Conservation (phyloP, 192 early-diverging fungal species). For the Entophlyctis luteolus region DNA sequence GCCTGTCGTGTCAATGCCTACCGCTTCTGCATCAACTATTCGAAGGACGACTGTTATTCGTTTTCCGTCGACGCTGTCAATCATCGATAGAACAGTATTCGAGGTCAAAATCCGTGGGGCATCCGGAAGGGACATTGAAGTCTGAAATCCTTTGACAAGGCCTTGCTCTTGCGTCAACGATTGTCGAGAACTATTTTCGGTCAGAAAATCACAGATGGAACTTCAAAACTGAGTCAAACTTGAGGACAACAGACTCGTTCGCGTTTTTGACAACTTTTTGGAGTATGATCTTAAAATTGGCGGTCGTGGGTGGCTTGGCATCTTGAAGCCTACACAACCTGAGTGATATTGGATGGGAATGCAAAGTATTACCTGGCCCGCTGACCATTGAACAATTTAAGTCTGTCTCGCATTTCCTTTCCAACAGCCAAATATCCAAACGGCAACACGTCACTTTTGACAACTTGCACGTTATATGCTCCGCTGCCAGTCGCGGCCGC, state of each 20-base stretch:
- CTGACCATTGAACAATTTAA: too few relatives aligned
- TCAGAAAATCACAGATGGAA: not conserved
- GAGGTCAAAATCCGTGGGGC: not conserved
- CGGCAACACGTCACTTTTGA: constrained; percentile 7
- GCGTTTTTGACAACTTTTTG: not conserved
- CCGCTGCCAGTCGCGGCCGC: too few relatives aligned
- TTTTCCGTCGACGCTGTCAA: too few relatives aligned
- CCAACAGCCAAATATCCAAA: not conserved
- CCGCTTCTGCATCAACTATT: too few relatives aligned
- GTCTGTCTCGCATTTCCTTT: not conserved
- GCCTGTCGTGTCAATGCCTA: not conserved
- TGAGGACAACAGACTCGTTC: not conserved
- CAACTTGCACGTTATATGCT: too few relatives aligned
- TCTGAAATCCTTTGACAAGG: too few relatives aligned
- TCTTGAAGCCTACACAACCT: constrained; percentile 5
- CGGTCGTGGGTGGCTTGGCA: not conserved
- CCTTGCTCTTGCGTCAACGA: too few relatives aligned
- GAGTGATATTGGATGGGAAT: too few relatives aligned
- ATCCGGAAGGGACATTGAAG: not conserved
- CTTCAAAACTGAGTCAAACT: not conserved
- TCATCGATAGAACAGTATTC: not conserved
- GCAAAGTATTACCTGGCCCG: too few relatives aligned
- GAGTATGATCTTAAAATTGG: not conserved
- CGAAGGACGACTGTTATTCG: too few relatives aligned
- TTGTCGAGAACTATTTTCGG: not conserved